Evolutionary conservation across 805 yeast genomes (phyloP), one percentile per base, ranked within the genome.

Genomic region (Candida dajiaensis): DNA sequence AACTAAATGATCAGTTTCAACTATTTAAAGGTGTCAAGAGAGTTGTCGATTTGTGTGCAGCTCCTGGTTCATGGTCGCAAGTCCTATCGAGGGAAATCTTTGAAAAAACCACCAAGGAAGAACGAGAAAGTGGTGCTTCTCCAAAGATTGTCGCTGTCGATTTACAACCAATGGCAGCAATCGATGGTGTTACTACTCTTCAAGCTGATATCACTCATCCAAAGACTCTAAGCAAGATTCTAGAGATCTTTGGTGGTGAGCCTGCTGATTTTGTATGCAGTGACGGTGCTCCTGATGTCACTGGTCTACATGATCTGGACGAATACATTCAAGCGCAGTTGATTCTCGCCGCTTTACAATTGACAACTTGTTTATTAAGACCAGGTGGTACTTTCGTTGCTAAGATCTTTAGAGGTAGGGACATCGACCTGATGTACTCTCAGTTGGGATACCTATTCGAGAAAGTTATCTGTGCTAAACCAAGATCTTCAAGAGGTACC

Each of bases 121-220:
- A 64, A 37, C 62, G 65, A 13, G 65, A 61, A 6, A 57, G 58
- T 8, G 55, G 59, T 9, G 33, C 41, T 10, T 71, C 73, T 29
- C 80, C 87, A 36, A 86, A 83, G 57, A 88, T 94, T 39, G 95
- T 94, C 9, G 89, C 97, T 0, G 99, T 94, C 2, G 99, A 94
- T 65, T 71, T 94, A 46, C 99, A 94, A 63, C 97, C 99, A 6
- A 94, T 94, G 95, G 82, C 95, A 0, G 98, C 98, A 2, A 86
- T 94, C n/a, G 81, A 80, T 2, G 88, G 95, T 43, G 98, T 94
- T 15, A 85, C 82, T 1, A 83, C 95, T 2, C 67, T 94, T 43
- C 98, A 94, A 64, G 98, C 98, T 1, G 99, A 94, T 67, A 94
- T 94, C 55, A 94, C 99, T 2, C 97, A 94, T 67, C 97, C 99